phyloP scores from a whole-genome alignment of 2,329 filamentous ascomycete species.

The Sarocladium oryzae region DNA sequence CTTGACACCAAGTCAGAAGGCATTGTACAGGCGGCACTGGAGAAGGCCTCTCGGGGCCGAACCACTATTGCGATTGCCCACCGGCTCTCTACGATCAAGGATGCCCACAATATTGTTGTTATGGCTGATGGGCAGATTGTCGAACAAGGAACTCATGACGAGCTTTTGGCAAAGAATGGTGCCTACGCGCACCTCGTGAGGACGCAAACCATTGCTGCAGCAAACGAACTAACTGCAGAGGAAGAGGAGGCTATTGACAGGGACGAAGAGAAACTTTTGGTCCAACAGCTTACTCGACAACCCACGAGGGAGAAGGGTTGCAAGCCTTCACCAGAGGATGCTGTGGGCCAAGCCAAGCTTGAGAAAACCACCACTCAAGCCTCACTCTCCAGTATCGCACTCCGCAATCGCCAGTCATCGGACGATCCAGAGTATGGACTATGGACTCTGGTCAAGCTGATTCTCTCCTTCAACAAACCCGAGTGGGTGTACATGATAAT shows the following conservation, averaged over 20 bases:
- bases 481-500: constrained; percentile 68
- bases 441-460: constrained; percentile 71
- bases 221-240: constrained; percentile 45
- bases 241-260: constrained; percentile 45
- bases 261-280: constrained; percentile 44
- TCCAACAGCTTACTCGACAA: constrained; percentile 22
- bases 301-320: constrained; percentile 1
- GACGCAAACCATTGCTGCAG: constrained; percentile 72
- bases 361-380: constrained; percentile 38
- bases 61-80: constrained; percentile 97
- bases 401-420: constrained; percentile 41
- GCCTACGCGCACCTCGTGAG: constrained; percentile 83
- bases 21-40: constrained; percentile 86
- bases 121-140: constrained; percentile 81
- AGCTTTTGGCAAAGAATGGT: constrained; percentile 58
- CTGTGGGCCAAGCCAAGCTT: background rate
- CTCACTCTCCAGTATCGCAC: constrained; percentile 63
- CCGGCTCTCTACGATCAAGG: constrained; percentile 86
- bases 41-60: constrained; percentile 75
- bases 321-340: constrained; percentile 2
- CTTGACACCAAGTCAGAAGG: constrained; percentile 93
- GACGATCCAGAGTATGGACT: constrained; percentile 56
- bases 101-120: constrained; percentile 93
- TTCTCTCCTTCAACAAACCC: constrained; percentile 68
- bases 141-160: constrained; percentile 84